Base-by-base conservation (phyloP, 495 filamentous ascomycete genomes). In the Astrocystis sublimbata region DNA sequence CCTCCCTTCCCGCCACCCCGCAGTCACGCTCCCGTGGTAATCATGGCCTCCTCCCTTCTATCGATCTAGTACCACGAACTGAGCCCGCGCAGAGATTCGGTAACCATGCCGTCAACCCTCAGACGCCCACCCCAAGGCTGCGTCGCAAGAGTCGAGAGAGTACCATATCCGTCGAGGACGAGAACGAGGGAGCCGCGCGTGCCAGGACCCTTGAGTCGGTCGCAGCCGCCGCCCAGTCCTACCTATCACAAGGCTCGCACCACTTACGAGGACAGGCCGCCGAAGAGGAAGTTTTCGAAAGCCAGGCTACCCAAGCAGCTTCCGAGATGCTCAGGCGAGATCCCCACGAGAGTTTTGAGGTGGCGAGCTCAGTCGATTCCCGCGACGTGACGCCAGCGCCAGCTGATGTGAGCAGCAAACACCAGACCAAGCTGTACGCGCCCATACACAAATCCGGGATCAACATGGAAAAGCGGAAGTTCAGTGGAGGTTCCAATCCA, bases 111-210 rank as follows among this genome's bases (percentile, higher is more conserved):
- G n/a, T 71, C 69, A 63, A 60, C 68, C 65, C 61, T 57, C 69
- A 63, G 23, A 63, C 68, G 42, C 65, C 70, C 53, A 60, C 76
- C 10, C 68, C 65, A 33, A 70, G 66, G 68, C 67, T 62, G 58
- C 70, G 74, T 36, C 83, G 81, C 52, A 84, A 88, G 67, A 90
- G 91, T 68, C 83, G 90, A 47, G 92, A 96, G 66, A 94, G 90
- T 76, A 97, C 92, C 6, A 93, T 97, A 51, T 96, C 92, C 0
- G 91, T 86, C 17, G 88, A 89, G 4, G 91, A 93, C 58, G 83
- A 84, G 23, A 88, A 89, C 45, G 83, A 85, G 17, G 49, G 26
- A 21, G 83, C 86, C 49, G 80, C 78, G 12, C 78, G 78, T 2
- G 73, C 83, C 33, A 62, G 47, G 60, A 83, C 79, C 7, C 75